phyloP scores from a whole-genome alignment of 1,284 basidiomycete species.

The Agaricales sp. region DNA sequence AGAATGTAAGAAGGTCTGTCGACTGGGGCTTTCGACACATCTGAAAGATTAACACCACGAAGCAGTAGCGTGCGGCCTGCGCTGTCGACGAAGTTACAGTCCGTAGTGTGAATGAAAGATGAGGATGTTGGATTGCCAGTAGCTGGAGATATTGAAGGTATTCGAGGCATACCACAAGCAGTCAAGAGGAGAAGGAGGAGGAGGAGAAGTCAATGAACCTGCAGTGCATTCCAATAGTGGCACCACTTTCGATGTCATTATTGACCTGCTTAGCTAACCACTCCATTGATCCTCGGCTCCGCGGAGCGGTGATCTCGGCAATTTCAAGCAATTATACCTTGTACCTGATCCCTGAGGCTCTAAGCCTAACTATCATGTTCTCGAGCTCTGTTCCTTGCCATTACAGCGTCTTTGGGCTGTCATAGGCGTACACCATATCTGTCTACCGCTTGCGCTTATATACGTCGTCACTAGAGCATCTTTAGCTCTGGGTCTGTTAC shows the following conservation, averaged over 20 bases:
- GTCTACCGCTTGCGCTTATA: no score
- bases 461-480: no score
- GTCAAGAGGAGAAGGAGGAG: neutral
- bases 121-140: neutral
- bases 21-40: conserved; percentile 77
- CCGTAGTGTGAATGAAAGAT: conserved; percentile 45
- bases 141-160: conserved; percentile 1
- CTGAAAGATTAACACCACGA: conserved; percentile 89
- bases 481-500: no score
- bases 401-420: no score
- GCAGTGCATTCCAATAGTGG: neutral
- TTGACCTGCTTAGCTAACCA: neutral
- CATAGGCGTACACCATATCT: no score
- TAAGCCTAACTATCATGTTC: no score
- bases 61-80: conserved; percentile 78
- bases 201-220: neutral
- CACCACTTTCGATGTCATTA: conserved; percentile 1
- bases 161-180: neutral
- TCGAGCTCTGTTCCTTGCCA: no score
- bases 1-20: conserved; percentile 57
- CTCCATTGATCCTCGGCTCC: neutral
- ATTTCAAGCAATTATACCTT: neutral
- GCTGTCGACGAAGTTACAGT: conserved; percentile 76
- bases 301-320: no score
- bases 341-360: no score